Evolutionary conservation across 768 basidiomycete species (phyloP).

Genomic region (Mycena polygramma): DNA sequence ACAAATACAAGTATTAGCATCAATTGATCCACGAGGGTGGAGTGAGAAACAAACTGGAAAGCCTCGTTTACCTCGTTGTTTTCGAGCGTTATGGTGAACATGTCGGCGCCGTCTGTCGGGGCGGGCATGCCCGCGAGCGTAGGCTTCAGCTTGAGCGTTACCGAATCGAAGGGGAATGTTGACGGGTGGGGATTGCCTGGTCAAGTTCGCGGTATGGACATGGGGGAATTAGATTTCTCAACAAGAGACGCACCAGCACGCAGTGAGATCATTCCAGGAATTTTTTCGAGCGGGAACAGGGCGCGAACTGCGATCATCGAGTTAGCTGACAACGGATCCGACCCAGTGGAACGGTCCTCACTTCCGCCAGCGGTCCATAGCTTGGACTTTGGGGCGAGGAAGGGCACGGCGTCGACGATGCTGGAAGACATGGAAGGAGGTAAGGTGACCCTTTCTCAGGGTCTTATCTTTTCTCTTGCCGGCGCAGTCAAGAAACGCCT

Average conservation of each 20-base stretch:
- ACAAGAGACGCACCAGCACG: slow-evolving; percentile 27
- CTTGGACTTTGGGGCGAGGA: slow-evolving; percentile 22
- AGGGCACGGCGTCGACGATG: slow-evolving; percentile 30
- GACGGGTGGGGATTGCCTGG: slow-evolving; percentile 56
- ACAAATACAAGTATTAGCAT: no score
- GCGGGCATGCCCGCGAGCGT: slow-evolving; percentile 37
- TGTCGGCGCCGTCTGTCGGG: slow-evolving; percentile 17
- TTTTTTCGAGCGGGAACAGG: slow-evolving; percentile 56
- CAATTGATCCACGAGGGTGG: no score
- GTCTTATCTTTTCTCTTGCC: no score
- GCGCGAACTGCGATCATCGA: slow-evolving; percentile 54
- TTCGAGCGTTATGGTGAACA: slow-evolving; percentile 47
- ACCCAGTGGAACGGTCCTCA: neutral
- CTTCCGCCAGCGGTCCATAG: slow-evolving; percentile 37
- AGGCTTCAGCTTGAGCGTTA: slow-evolving; percentile 56
- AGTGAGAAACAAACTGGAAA: slow-evolving; percentile 45
- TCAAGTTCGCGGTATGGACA: neutral
- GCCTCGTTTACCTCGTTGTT: slow-evolving; percentile 53
- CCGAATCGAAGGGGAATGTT: slow-evolving; percentile 54
- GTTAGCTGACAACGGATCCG: no score
- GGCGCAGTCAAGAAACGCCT: no score
- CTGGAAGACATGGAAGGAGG: slow-evolving; percentile 4
- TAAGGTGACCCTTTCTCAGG: neutral
- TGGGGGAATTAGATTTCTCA: neutral
- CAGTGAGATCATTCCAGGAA: slow-evolving; percentile 54